A percentile compares a stretch with the other conserved stretches of the same genome.
These are phyloP conservation scores for Pisolithus albus DNA, from an alignment of 768 basidiomycete species.

Conservation along the genomic window DNA sequence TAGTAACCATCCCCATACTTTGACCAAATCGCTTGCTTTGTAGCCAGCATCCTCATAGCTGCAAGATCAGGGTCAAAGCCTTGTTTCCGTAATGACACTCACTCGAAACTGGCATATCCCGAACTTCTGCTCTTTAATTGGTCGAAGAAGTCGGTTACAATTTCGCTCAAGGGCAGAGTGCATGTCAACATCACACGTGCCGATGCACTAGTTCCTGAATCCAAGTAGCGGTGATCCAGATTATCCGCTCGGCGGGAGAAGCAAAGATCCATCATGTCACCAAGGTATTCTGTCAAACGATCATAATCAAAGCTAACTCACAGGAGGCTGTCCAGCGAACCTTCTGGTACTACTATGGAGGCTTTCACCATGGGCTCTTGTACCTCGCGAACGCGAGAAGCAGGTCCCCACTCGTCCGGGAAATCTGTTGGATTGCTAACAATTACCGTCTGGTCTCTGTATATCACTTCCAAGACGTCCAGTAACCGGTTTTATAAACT, in stretches of 20 bases:
- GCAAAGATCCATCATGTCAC: conserved; percentile 94
- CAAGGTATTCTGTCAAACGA: conserved; percentile 66
- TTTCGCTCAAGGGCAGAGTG: conserved; percentile 81
- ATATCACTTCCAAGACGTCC: conserved; percentile 50
- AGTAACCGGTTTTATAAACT: not conserved
- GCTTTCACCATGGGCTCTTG: conserved; percentile 93
- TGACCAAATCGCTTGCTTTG: conserved; percentile 68
- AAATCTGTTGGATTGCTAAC: conserved; percentile 96
- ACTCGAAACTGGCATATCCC: conserved; percentile 92
- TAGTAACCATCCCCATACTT: conserved; percentile 41
- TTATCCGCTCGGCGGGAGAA: conserved; percentile 78
- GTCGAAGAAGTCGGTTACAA: conserved; percentile 94
- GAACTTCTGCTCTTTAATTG: conserved; percentile 89
- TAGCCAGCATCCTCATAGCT: conserved; percentile 97
- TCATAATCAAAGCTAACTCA: not conserved
- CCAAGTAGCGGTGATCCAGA: conserved; percentile 79
- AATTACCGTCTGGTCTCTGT: conserved; percentile 51
- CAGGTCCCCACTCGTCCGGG: conserved; percentile 67
- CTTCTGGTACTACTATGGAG: conserved; percentile 91
- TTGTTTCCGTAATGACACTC: conserved; percentile 23
- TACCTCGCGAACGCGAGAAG: conserved; percentile 60
- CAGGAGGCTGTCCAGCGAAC: conserved; percentile 32
- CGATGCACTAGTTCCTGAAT: conserved; percentile 33
- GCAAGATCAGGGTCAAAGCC: conserved; percentile 7
- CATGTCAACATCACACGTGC: conserved; percentile 78